Conservation (phyloP, 306 rosid genomes). For the Lathyrus tuberosus region DNA sequence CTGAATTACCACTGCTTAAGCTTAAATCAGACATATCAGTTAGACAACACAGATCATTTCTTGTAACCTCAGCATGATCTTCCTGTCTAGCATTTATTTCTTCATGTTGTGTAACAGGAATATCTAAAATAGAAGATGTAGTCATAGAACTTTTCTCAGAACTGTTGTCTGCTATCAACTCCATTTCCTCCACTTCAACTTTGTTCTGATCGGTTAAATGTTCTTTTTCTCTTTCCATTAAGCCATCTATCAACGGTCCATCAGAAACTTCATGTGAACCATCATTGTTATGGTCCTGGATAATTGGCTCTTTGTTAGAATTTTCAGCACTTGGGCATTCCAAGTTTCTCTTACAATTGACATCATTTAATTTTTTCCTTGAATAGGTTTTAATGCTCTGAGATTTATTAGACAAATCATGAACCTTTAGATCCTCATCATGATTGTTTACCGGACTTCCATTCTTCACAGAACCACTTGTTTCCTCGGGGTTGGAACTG, state of each 20-base stretch:
- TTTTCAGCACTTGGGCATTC: constrained; percentile 17
- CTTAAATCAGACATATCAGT: constrained; percentile 44
- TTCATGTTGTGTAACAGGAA: constrained; percentile 35
- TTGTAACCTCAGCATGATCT: constrained; percentile 30
- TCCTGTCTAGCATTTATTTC: constrained; percentile 37
- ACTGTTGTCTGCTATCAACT: constrained; percentile 7
- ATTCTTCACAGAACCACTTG: constrained; percentile 23
- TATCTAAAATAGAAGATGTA: constrained; percentile 27
- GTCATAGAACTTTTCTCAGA: constrained; percentile 23
- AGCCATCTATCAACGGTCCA: constrained; percentile 33
- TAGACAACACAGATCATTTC: constrained; percentile 26
- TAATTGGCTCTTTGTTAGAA: constrained; percentile 25
- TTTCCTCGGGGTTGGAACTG: constrained; percentile 22
- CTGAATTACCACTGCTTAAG: constrained; percentile 39
- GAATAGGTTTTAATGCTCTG: constrained; percentile 11
- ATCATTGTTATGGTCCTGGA: constrained; percentile 32
- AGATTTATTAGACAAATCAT: constrained; percentile 2
- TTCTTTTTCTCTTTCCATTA: constrained; percentile 28
- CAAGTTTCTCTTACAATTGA: neutral
- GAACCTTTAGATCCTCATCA: constrained; percentile 14
- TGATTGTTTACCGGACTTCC: constrained; percentile 28
- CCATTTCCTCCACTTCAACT: constrained; percentile 35
- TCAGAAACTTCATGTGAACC: constrained; percentile 29
- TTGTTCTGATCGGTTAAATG: constrained; percentile 34
- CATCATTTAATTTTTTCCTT: constrained; percentile 28